phyloP scores from a whole-genome alignment of 2,329 filamentous ascomycete genomes.

The Tolypocladium guangdongense region DNA sequence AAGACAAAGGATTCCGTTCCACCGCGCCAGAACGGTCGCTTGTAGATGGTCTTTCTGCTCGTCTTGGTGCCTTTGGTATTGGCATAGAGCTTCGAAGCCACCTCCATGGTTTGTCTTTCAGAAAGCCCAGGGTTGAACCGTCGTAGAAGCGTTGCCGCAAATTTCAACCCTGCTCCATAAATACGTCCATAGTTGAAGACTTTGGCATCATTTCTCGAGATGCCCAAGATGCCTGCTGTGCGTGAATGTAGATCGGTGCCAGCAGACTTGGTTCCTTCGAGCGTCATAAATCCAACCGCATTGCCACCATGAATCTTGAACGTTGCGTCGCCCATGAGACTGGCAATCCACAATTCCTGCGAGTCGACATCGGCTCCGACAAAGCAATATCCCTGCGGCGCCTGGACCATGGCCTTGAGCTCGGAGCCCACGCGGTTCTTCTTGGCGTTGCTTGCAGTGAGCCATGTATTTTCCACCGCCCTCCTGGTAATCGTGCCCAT shows the following conservation, averaged over 20 bases:
- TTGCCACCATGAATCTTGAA: conserved; percentile 95
- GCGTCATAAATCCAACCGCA: conserved; percentile 96
- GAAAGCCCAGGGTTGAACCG: conserved; percentile 86
- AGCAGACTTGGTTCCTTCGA: conserved; percentile 89
- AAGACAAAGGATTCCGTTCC: conserved; percentile 97
- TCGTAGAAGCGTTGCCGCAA: conserved; percentile 77
- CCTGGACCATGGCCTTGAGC: conserved; percentile 91
- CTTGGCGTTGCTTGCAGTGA: conserved; percentile 96
- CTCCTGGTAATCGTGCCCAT: conserved; percentile 96
- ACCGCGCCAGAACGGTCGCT: conserved; percentile 82
- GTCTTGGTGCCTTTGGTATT: conserved; percentile 88
- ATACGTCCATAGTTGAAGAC: conserved; percentile 99
- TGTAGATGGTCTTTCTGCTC: conserved; percentile 57
- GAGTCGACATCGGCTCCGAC: conserved; percentile 97
- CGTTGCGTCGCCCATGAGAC: conserved; percentile 83
- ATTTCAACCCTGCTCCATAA: conserved; percentile 93
- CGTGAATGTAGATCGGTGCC: conserved; percentile 92
- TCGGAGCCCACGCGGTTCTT: conserved; percentile 92
- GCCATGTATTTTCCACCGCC: conserved; percentile 95
- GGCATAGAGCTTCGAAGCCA: conserved; percentile 71
- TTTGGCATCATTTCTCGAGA: conserved; percentile 90
- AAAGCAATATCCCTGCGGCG: conserved; percentile 82
- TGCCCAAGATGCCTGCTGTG: conserved; percentile 83
- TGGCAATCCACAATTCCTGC: conserved; percentile 96
- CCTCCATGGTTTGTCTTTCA: conserved; percentile 65